Evolutionary conservation across 768 basidiomycete species (phyloP).

Genomic region (Pleurotus djamor): DNA sequence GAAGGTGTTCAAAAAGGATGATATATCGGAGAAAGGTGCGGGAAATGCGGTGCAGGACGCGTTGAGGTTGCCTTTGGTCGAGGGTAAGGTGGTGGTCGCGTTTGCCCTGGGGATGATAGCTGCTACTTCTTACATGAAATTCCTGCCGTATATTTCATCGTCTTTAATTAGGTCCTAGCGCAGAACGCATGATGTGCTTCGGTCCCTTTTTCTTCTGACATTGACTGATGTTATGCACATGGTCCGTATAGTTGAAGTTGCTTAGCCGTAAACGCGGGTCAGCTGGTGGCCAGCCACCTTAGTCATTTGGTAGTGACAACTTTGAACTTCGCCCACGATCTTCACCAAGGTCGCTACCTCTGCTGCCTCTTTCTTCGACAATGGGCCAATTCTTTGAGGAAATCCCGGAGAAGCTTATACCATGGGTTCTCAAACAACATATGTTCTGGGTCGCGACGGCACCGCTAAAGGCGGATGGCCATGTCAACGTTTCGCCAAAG

Average conservation of each 20-base stretch:
- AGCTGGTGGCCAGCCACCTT: too few species aligned
- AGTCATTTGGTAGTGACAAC: too few species aligned
- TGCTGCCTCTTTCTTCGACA: not conserved
- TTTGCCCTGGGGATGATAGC: conserved; percentile 1
- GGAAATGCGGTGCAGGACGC: not conserved
- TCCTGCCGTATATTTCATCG: not conserved
- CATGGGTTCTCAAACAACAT: conserved; percentile 62
- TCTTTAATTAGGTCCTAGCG: not conserved
- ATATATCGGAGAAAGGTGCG: not conserved
- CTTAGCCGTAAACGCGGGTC: too few species aligned
- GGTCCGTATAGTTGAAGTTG: too few species aligned
- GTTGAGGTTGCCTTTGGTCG: not conserved
- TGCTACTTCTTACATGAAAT: conserved; percentile 1
- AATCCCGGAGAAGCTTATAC: conserved; percentile 48
- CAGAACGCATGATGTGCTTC: too few species aligned
- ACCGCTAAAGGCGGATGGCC: conserved; percentile 52
- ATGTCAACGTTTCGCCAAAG: conserved; percentile 71
- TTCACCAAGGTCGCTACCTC: too few species aligned
- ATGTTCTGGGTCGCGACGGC: conserved; percentile 74
- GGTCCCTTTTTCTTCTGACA: too few species aligned
- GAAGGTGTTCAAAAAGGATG: not conserved
- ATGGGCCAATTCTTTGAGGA: conserved; percentile 62
- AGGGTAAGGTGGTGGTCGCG: not conserved
- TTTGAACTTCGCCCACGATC: too few species aligned
- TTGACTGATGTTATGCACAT: too few species aligned